A percentile compares a stretch with the other conserved stretches of the same genome.
These are phyloP conservation scores for Plantago coronopus DNA, from an alignment of 305 asterid genomes.

Conservation along the genomic window DNA sequence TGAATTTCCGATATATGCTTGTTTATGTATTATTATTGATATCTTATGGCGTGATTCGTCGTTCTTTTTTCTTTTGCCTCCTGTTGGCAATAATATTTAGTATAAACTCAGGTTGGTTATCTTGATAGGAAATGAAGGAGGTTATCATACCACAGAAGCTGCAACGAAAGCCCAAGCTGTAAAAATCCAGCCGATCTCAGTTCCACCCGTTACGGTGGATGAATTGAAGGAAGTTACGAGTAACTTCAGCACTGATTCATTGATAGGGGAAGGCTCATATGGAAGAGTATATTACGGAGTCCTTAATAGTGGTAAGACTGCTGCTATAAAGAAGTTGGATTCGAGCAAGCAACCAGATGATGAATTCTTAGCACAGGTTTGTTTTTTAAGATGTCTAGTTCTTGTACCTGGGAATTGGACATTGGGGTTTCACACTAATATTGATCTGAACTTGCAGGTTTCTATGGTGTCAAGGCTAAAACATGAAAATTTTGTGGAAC, in stretches of 20 bases:
- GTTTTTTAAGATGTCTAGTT: not conserved
- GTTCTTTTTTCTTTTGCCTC: conserved; percentile 4
- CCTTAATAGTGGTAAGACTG: conserved; percentile 64
- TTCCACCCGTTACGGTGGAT: conserved; percentile 57
- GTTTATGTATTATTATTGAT: too few species aligned
- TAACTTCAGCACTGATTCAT: conserved; percentile 83
- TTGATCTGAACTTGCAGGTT: conserved; percentile 38
- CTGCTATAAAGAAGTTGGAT: conserved; percentile 95
- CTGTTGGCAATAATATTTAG: conserved; percentile 9
- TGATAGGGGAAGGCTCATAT: conserved; percentile 97
- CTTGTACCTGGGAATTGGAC: too few species aligned
- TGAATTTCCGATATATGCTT: too few species aligned
- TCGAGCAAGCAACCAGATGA: conserved; percentile 61
- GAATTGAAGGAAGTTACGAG: conserved; percentile 87
- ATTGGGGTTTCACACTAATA: too few species aligned
- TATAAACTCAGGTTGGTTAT: conserved; percentile 16
- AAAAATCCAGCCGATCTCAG: conserved; percentile 49
- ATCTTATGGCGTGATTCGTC: too few species aligned
- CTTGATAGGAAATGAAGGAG: conserved; percentile 47
- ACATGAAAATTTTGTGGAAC: conserved; percentile 34
- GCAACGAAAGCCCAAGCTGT: conserved; percentile 45
- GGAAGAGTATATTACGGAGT: conserved; percentile 89
- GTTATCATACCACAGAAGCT: conserved; percentile 44
- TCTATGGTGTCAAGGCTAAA: conserved; percentile 49
- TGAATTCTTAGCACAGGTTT: conserved; percentile 68